A percentile compares a stretch with the other conserved stretches of the same genome.
Conservation (phyloP, 2,329 filamentous ascomycete genomes). For the Penicillium sp. region DNA sequence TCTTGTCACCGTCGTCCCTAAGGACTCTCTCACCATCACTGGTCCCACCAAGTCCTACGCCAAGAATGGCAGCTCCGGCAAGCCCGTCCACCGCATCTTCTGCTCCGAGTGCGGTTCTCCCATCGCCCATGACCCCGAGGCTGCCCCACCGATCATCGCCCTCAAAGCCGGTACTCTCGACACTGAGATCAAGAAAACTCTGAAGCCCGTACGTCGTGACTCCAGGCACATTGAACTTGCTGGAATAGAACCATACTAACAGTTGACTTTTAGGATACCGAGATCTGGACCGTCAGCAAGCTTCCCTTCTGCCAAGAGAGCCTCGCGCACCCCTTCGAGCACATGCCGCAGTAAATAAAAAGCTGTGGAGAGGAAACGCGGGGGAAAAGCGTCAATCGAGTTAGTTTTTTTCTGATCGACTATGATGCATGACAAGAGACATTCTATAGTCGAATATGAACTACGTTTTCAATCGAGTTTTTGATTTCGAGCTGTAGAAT, state of each 20-base stretch:
- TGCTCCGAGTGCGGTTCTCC: conserved; percentile 66
- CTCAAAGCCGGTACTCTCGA: conserved; percentile 64
- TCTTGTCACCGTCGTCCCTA: conserved; percentile 62
- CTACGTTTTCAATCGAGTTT: neutral
- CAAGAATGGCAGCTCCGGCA: conserved; percentile 57
- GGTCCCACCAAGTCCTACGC: conserved; percentile 63
- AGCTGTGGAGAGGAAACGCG: neutral
- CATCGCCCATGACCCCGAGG: conserved; percentile 66
- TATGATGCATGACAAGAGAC: conserved; percentile 2
- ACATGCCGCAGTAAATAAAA: conserved; percentile 56
- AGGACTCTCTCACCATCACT: conserved; percentile 60
- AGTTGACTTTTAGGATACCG: conserved; percentile 45
- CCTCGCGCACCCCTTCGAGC: conserved; percentile 58
- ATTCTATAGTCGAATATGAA: neutral
- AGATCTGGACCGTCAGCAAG: conserved; percentile 67
- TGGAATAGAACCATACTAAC: neutral
- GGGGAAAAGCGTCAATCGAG: neutral
- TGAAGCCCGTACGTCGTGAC: conserved; percentile 51
- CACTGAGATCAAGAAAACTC: conserved; percentile 60
- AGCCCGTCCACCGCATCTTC: conserved; percentile 63
- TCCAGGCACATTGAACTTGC: neutral
- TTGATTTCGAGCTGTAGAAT: too few relatives aligned
- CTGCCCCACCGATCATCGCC: conserved; percentile 65
- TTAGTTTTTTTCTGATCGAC: conserved; percentile 1
- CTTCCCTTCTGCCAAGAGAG: conserved; percentile 66